These are phyloP conservation scores for Phoma sp. DNA, from an alignment of 2,329 filamentous ascomycete genomes.

Conservation along the genomic window DNA sequence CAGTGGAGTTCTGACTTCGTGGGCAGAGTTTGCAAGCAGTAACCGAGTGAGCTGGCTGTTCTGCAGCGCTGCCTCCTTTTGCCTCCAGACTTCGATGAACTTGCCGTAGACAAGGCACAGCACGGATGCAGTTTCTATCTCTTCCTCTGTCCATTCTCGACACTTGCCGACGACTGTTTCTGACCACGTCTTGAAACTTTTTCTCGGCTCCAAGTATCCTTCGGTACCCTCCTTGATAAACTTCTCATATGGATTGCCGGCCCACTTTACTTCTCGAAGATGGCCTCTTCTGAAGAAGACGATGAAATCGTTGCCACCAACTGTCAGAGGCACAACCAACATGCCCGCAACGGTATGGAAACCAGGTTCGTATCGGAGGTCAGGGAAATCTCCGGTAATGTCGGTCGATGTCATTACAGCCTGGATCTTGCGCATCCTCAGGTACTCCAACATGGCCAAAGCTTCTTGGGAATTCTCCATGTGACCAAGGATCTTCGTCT, in stretches of 20 bases:
- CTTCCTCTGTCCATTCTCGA: constrained; percentile 87
- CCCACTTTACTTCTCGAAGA: constrained; percentile 80
- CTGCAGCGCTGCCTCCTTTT: constrained; percentile 85
- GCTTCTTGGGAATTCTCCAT: constrained; percentile 82
- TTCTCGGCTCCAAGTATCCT: constrained; percentile 77
- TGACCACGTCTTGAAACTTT: constrained; percentile 80
- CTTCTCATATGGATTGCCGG: constrained; percentile 86
- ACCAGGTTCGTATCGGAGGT: constrained; percentile 79
- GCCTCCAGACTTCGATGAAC: constrained; percentile 92
- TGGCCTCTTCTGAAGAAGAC: constrained; percentile 87
- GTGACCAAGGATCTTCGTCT: constrained; percentile 83
- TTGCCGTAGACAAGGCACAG: constrained; percentile 86
- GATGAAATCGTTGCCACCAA: constrained; percentile 82
- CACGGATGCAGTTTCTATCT: constrained; percentile 87
- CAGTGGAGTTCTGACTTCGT: constrained; percentile 87
- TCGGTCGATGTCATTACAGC: constrained; percentile 82
- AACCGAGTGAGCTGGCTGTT: constrained; percentile 81
- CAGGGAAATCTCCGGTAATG: constrained; percentile 77
- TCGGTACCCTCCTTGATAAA: constrained; percentile 74
- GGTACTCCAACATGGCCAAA: constrained; percentile 82
- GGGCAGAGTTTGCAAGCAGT: constrained; percentile 84
- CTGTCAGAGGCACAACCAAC: constrained; percentile 80
- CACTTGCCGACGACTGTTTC: constrained; percentile 84
- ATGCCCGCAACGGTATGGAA: constrained; percentile 81
- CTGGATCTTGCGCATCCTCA: constrained; percentile 76